These are phyloP conservation scores for Globisporangium iwayamae DNA, from an alignment of 352 stramenopile genomes.

Conservation along the genomic window DNA sequence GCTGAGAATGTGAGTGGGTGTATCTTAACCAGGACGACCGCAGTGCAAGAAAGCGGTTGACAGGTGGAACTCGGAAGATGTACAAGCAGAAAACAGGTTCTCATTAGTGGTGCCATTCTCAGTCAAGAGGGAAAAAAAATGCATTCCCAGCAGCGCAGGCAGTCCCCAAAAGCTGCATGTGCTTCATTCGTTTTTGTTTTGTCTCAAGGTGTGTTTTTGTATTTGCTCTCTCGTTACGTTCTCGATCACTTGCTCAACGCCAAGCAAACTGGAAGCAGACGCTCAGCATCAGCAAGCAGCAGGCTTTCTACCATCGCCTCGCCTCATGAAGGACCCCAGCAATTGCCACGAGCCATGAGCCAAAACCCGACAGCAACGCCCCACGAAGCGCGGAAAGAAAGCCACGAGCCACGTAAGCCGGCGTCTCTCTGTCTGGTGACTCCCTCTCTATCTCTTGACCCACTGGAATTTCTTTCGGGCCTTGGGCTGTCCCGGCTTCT, in stretches of 20 bases:
- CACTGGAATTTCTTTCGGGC: constrained; percentile 97
- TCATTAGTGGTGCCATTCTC: not conserved
- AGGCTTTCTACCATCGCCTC: not conserved
- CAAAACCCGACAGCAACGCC: not conserved
- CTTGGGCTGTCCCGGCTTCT: constrained; percentile 95
- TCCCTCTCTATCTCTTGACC: constrained; percentile 93
- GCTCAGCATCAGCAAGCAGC: not conserved
- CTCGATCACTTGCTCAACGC: not conserved
- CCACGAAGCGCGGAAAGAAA: not conserved
- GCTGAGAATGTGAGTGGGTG: not conserved
- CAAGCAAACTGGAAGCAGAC: not conserved
- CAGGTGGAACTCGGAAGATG: not conserved
- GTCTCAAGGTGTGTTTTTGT: constrained; percentile 4
- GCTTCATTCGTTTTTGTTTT: not conserved
- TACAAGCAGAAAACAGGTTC: not conserved
- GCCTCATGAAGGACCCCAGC: not conserved
- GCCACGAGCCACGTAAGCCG: not conserved
- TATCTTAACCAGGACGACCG: not conserved
- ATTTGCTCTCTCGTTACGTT: constrained; percentile 6
- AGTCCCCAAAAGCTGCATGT: not conserved
- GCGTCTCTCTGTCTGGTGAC: not conserved
- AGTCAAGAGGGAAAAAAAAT: not conserved
- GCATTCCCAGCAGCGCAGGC: not conserved
- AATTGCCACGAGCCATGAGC: not conserved
- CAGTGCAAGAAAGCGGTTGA: not conserved